Evolutionary conservation across 768 basidiomycete species (phyloP), one percentile per base, ranked within the genome.

Genomic region (Podaxis carcinomalis): DNA sequence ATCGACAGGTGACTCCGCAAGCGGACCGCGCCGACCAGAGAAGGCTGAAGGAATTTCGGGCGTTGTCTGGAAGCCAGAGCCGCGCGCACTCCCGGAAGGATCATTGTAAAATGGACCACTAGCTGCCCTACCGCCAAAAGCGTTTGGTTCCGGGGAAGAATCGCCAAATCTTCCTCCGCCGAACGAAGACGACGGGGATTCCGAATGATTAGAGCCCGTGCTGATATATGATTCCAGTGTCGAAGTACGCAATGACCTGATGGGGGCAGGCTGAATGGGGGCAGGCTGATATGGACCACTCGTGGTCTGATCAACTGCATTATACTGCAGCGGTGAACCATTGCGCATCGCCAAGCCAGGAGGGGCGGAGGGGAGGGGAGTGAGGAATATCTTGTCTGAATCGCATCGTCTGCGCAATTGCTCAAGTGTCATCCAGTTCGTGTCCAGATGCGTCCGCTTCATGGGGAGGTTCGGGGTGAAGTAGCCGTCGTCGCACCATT

Each of bases 401-500:
- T 78, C 68, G 51, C 84, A 78, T 44, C 80, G 80, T 59, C 77
- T 77, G 63, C 80, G 75, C 56, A 90, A 76, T 51, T 82, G 83
- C 56, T 80, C 83, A 6, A 92, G 84, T 51, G 87, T 76, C 54
- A 77, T 81, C 88, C 88, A 93, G 11, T 86, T 82, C 11, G 68
- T 67, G 69, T 93, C 91, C 55, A 89, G 64, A 63, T 83, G 79
- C n/a, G 83, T 84, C 50, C 94, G 86, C 70, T 89, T 92, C 85
- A 95, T 88, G 36, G 91, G 85, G 25, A 98, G 80, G 63, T 92
- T 88, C 27, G 86, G 77, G 7, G 84, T 78, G 68, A 98, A 98
- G 74, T 95, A 98, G 14, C 92, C 90, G 67, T 90, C 90, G 54
- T 92, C 86, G 69, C 87, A 88, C 95, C 95, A 97, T 68, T 92